Evolutionary conservation across 495 filamentous ascomycete species (phyloP), one percentile per base, ranked within the genome.

Genomic region (Neurospora sp.): DNA sequence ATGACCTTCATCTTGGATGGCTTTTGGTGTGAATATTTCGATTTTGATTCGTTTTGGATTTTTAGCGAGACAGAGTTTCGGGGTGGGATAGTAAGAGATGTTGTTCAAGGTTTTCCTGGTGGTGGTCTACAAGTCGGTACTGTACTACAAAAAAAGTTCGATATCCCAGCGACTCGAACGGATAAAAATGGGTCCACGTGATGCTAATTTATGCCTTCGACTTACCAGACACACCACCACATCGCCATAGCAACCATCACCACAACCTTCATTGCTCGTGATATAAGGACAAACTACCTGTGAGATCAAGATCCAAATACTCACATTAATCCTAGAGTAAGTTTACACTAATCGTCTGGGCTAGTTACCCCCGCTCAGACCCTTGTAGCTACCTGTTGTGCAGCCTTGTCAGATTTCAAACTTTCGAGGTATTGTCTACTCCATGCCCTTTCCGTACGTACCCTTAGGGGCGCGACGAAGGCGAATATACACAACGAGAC

Each of bases 1-100:
- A 99, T 89, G 74, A 99, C 84, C 82, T 98, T 99, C 96, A 99
- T 98, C 73, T 82, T 84, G 79, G 79, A 69, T 18, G 9, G 9
- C 46, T 70, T 54, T 69, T 39, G 16, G 35, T 70, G 39, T 74
- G 27, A 7, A 73, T 62, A 39, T 54, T 59, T n/a, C 69, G 69
- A 14, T 27, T 59, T 27, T 23, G 0, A 59, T 35, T 41, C 11
- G 71, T 37, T 69, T 48, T 37, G 54, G 54, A 4, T 38, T 39
- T 54, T 37, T 44, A 35, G 11, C 20, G 12, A 62, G 54, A 62
- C 12, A 5, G 23, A 31, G 10, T 54, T 62, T 73, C n/a, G 35
- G 37, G 69, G 35, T 35, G 31, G 1, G 12, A 8, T 44, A n/a
- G 46, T 23, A n/a, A 62, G 31, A 70, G 7, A 38, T 39, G 70